Conservation (phyloP, 2,329 filamentous ascomycete genomes). For the Herpotrichia juniperi region DNA sequence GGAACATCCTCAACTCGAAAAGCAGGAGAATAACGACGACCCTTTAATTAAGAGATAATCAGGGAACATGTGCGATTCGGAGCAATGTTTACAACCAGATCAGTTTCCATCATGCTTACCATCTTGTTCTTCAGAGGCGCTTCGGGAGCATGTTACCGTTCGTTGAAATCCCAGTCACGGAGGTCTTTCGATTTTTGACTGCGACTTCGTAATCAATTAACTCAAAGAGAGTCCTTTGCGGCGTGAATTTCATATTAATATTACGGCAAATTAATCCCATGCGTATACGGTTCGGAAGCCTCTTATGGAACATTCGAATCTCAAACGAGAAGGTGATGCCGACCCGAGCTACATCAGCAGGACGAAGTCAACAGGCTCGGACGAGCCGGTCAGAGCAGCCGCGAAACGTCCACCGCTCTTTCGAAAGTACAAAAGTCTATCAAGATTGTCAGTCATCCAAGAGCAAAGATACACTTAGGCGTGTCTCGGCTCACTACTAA, state of each 20-base stretch:
- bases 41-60: no score
- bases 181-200: background rate
- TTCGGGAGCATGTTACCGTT: background rate
- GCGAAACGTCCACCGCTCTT: slow-evolving; percentile 16
- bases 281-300: background rate
- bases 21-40: no score
- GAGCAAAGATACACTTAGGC: slow-evolving; percentile 4
- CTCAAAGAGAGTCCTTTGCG: background rate
- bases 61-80: no score
- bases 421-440: background rate
- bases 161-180: background rate
- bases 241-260: background rate
- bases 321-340: slow-evolving; percentile 1
- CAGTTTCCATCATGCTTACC: no score
- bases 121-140: no score
- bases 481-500: slow-evolving; percentile 8
- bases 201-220: background rate
- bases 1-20: no score
- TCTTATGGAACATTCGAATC: background rate
- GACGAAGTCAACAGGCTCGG: slow-evolving; percentile 1
- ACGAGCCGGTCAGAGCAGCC: slow-evolving; percentile 13
- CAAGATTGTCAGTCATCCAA: background rate
- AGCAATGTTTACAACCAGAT: no score
- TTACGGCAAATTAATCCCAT: background rate
- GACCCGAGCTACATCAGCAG: no score